Evolutionary conservation across 192 early-diverging fungal species (phyloP).

Genomic region (Umbelopsis sp.): DNA sequence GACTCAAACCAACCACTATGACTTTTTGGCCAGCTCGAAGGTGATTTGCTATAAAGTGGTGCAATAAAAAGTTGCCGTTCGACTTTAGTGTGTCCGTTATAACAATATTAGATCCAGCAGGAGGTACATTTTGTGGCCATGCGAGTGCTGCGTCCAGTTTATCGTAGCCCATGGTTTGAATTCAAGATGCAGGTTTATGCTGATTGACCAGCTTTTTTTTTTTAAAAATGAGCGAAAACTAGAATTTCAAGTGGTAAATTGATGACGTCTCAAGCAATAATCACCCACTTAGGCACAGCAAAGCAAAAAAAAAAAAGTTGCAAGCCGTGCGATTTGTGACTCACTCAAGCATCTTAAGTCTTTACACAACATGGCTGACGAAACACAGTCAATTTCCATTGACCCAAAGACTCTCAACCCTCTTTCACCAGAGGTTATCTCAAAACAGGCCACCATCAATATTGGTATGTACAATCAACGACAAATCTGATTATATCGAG

Average conservation of each 20-base stretch:
- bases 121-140: slow-evolving; percentile 46
- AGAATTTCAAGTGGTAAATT: background rate
- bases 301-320: slow-evolving; percentile 18
- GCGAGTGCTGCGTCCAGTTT: slow-evolving; percentile 51
- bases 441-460: slow-evolving; percentile 98
- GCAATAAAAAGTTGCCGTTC: slow-evolving; percentile 62
- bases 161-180: slow-evolving; percentile 47
- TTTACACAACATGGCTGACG: slow-evolving; percentile 22
- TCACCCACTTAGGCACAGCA: background rate
- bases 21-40: slow-evolving; percentile 57
- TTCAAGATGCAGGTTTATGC: background rate
- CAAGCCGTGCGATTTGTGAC: slow-evolving; percentile 6
- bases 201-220: background rate
- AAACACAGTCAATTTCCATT: slow-evolving; percentile 24
- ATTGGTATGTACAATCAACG: slow-evolving; percentile 70
- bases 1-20: slow-evolving; percentile 57
- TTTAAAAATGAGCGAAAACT: too few species aligned
- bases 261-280: background rate
- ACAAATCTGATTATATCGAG: slow-evolving; percentile 1
- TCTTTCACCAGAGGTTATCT: slow-evolving; percentile 94
- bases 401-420: slow-evolving; percentile 65
- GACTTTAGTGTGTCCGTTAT: slow-evolving; percentile 59
- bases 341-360: slow-evolving; percentile 18
- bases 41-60: slow-evolving; percentile 65
- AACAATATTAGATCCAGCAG: slow-evolving; percentile 47